Base-by-base conservation (phyloP, 192 early-diverging fungal genomes). In the Backusella tarrabulga region DNA sequence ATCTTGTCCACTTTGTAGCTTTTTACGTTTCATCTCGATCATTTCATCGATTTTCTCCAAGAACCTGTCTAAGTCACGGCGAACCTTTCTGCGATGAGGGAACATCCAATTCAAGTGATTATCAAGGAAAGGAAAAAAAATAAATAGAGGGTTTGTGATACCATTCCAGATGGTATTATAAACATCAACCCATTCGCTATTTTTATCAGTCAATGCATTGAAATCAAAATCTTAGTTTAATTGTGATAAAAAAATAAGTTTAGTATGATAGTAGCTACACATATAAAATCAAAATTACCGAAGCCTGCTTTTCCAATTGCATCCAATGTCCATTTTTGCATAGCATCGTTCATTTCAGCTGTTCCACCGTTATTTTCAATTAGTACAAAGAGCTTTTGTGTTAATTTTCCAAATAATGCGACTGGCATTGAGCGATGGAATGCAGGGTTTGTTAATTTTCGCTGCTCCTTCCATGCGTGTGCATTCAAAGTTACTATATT, bases 371-470 rank as follows among this genome's bases (percentile, higher is more conserved):
- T 50, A n/a, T 50, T n/a, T 50, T 50, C 46, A 50, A 50, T n/a
- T n/a, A 50, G 17, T 19, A 19, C 4, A 50, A 50, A n/a, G 19
- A 50, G 46, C 17, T 50, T 0, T 17, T 50, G 46, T 19, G 68
- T 54, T 54, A 77, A 32, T 4, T 46, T 41, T 14, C 67, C 42
- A 23, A 77, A 77, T 9, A 77, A 40, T 19, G 69, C 50, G 12
- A 77, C 68, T 19, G 76, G 76, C 76, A 77, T 21, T 6, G 76
- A 50, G 35, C 76, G 42, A 44, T 56, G 67, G 21, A 77, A 77
- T 0, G 76, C 76, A n/a, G 76, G 76, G 34, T 77, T 77, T 35
- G 68, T 34, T 3, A 77, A 40, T 52, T 77, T 77, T 50, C 76
- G 68, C 54, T 68, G 76, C 52, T 42, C n/a, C 34, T 36, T 77